Base-by-base conservation (phyloP, 2,329 filamentous ascomycete species). In the Cladosporium austrohemisphaericum region DNA sequence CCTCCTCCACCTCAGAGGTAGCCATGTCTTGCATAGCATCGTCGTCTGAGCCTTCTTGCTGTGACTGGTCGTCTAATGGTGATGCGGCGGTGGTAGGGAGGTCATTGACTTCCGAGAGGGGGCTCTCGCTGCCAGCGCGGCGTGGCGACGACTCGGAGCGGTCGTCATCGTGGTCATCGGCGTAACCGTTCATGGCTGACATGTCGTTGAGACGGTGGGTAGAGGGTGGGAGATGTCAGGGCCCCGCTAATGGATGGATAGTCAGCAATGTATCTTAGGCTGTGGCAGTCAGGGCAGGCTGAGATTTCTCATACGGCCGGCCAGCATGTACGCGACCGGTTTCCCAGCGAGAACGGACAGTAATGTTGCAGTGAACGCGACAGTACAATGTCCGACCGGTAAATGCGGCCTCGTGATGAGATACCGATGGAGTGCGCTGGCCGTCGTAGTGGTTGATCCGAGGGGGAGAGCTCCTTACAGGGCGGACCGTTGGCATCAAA, bases 91-190 rank as follows among this genome's bases (percentile, higher is more conserved):
- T 71, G 61, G 73, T 70, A 56, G 73, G 58, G 49, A 60, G 68
- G 61, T 85, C 80, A 64, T 80, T 78, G 59, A 80, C 75, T 62
- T 94, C 86, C 61, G 87, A 90, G 53, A 86, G 76, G 60, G 90
- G 87, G 76, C 83, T 88, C 60, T 89, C 87, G 70, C 79, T 86
- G 57, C 77, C 77, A 54, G 77, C 73, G 37, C 71, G 71, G 52
- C 70, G 67, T 50, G 76, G 73, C 41, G 69, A 65, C 48, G 69
- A 68, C 50, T 65, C 65, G 52, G 65, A 63, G 55, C 65, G 68
- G 58, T 75, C 70, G 59, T 75, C 73, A 56, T 75, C 70, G 56
- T 72, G 69, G 59, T 80, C 77, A 65, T 80, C 79, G 60, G 74
- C 65, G 68, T 84, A 79, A 65, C 85, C 85, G 71, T 89, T 87